Evolutionary conservation across 768 basidiomycete genomes (phyloP), one percentile per base, ranked within the genome.

Genomic region (Leucocoprinus birnbaumii): DNA sequence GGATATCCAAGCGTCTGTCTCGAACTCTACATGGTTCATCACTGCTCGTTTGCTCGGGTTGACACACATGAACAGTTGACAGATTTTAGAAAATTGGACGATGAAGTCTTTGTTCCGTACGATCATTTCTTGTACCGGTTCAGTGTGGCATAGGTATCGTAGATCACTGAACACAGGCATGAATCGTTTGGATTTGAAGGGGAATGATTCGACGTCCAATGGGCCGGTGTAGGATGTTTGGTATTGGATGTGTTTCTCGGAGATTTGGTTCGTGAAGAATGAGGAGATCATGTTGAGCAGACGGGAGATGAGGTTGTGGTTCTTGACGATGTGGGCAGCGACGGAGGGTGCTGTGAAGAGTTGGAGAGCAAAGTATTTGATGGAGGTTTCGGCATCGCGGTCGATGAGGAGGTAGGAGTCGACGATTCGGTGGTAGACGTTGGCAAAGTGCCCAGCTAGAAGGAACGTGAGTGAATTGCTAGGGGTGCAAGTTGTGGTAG

Each of bases 1-100:
- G 62, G 87, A 91, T 58, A 97, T 92, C 96, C 95, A 97, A 18
- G 89, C 88, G 60, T 99, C 97, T 26, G 89, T 89, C 73, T 99
- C 97, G 72, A 91, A 99, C 68, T 98, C 96, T 62, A 99, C 84
- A 62, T 98, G 97, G 49, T 75, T 87, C 25, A 82, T 79, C 4
- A 78, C 83, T 18, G 89, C 92, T 16, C 96, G 83, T 61, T 86
- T 85, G 69, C 94, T 94, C 2, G 94, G 87, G 65, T 96, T 94
- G 64, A 98, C 80, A 59, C 91, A 92, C 83, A 92, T 90, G 76
- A 98, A 99, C 42, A 98, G 74, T 60, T 87, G 83, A 68, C 94
- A 89, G 6, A 92, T 87, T 52, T 80, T 76, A 9, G 87, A 80
- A 59, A 95, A 88, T 49, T 86, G 81, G 35, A 74, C 67, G 64